phyloP scores from a whole-genome alignment of 179 eudicot genomes.

The Silene coronaria region DNA sequence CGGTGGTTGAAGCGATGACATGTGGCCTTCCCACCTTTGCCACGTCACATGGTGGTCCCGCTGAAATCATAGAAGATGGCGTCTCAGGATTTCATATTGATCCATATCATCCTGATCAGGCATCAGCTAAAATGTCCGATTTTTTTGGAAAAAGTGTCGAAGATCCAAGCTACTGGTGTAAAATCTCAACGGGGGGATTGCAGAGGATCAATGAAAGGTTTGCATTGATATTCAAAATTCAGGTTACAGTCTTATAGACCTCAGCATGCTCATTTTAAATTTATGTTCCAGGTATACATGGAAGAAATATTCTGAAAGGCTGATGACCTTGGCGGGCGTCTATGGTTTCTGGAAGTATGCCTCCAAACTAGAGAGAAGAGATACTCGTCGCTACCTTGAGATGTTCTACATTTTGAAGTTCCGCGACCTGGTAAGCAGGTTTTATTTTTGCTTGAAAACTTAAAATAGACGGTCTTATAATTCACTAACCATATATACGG shows the following conservation, averaged over 20 bases:
- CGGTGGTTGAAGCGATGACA: conserved; percentile 42
- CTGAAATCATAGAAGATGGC: conserved; percentile 41
- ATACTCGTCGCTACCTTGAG: conserved; percentile 49
- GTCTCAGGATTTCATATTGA: conserved; percentile 42
- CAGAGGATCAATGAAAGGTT: conserved; percentile 40
- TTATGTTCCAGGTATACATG: conserved; percentile 45
- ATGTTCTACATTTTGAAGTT: conserved; percentile 36
- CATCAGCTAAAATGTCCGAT: conserved; percentile 27
- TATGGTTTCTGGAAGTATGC: conserved; percentile 54
- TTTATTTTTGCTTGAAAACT: background rate
- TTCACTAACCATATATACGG: background rate
- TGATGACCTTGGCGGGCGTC: conserved; percentile 49
- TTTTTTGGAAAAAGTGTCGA: conserved; percentile 33
- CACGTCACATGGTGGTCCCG: conserved; percentile 45
- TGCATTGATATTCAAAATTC: background rate
- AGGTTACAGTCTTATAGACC: background rate
- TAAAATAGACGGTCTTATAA: background rate
- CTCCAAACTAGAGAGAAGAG: conserved; percentile 44
- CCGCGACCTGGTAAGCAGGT: conserved; percentile 15
- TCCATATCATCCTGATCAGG: conserved; percentile 36
- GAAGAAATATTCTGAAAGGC: conserved; percentile 52
- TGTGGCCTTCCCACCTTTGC: conserved; percentile 46
- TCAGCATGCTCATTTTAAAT: background rate
- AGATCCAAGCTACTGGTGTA: conserved; percentile 37
- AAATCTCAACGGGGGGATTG: conserved; percentile 35